phyloP scores from a whole-genome alignment of 805 yeast genomes.

The Metschnikowia reukaufii region DNA sequence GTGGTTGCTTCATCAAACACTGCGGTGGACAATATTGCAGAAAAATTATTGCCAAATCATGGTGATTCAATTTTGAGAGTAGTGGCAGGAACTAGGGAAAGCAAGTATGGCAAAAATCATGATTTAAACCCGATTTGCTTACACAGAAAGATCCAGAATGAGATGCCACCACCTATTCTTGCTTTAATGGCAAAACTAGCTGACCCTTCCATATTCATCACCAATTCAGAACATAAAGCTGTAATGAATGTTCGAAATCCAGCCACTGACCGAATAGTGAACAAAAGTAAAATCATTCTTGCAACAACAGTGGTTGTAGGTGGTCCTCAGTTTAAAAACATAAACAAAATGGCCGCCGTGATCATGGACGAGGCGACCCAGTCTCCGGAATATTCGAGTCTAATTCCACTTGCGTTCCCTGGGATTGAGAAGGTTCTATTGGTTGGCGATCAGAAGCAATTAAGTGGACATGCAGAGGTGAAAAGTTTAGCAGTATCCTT shows the following conservation, averaged over 20 bases:
- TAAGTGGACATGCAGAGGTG: constrained; percentile 79
- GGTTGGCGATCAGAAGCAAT: constrained; percentile 94
- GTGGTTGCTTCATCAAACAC: constrained; percentile 96
- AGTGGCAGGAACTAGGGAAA: not conserved
- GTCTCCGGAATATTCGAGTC: constrained; percentile 84
- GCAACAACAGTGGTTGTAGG: constrained; percentile 93
- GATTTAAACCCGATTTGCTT: not conserved
- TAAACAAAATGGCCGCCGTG: constrained; percentile 55
- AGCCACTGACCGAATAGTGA: constrained; percentile 34
- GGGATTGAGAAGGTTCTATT: constrained; percentile 86
- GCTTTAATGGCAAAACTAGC: not conserved
- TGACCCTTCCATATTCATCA: not conserved
- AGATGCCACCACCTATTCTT: constrained; percentile 2
- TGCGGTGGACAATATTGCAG: constrained; percentile 88
- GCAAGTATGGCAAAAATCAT: not conserved
- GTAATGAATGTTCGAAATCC: constrained; percentile 4
- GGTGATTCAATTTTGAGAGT: constrained; percentile 64
- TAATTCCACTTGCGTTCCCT: constrained; percentile 80
- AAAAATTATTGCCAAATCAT: constrained; percentile 70
- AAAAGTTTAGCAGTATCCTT: constrained; percentile 86
- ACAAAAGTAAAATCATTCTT: constrained; percentile 73
- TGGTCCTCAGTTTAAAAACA: constrained; percentile 56
- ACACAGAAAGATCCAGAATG: not conserved
- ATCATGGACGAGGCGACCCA: constrained; percentile 92
- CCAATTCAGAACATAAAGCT: constrained; percentile 42